These are phyloP conservation scores for Rhododendron griersonianum DNA, from an alignment of 148 eudicot species.

Conservation along the genomic window DNA sequence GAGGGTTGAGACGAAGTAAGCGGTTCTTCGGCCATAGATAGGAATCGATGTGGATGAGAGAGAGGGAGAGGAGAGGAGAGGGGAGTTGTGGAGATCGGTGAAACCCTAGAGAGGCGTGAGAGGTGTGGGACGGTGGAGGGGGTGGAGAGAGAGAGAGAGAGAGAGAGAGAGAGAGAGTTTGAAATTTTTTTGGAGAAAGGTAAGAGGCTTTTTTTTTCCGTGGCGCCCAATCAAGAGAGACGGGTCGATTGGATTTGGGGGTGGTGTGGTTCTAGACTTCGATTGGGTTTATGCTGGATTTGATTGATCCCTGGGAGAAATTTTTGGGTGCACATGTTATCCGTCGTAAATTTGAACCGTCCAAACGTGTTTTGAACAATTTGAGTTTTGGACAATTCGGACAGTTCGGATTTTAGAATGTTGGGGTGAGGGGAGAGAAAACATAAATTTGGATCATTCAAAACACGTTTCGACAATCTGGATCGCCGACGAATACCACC, in stretches of 20 bases:
- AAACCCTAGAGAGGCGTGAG: slow-evolving; percentile 10
- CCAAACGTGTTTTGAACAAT: too few relatives aligned
- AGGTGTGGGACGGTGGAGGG: background rate
- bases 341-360: too few relatives aligned
- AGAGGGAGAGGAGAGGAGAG: background rate
- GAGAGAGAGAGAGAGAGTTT: background rate
- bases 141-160: background rate
- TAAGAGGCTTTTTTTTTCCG: background rate
- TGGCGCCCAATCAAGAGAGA: background rate
- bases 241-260: background rate
- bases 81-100: background rate
- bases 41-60: background rate
- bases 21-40: slow-evolving; percentile 31
- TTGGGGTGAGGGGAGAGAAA: too few relatives aligned
- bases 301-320: too few relatives aligned
- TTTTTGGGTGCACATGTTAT: too few relatives aligned
- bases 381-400: too few relatives aligned
- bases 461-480: too few relatives aligned
- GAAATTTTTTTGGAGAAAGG: background rate
- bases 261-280: background rate
- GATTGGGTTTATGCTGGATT: background rate
- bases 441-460: too few relatives aligned
- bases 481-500: rapidly evolving
- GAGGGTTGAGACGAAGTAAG: background rate
- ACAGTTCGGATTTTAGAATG: too few relatives aligned